Conservation (phyloP, 2,329 filamentous ascomycete species). For the Clarireedia hainanense region DNA sequence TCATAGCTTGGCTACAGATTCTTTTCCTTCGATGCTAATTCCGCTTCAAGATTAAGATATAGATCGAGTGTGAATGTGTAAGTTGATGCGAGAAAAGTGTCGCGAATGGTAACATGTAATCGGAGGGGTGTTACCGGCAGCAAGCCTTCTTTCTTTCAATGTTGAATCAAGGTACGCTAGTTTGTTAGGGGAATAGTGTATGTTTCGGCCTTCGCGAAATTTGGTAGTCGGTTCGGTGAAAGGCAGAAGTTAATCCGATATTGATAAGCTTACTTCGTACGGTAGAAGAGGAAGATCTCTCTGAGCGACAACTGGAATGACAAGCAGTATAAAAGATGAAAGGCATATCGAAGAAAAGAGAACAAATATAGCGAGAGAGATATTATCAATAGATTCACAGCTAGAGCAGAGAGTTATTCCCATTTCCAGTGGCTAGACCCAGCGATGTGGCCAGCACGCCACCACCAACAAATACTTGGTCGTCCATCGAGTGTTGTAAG, state of each 20-base stretch:
- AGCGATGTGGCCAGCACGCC: neutral
- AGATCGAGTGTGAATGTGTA: neutral
- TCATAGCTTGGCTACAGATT: constrained; percentile 65
- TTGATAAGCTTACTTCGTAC: constrained; percentile 8
- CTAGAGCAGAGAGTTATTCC: neutral
- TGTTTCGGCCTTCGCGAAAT: neutral
- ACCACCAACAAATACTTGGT: neutral
- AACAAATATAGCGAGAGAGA: neutral
- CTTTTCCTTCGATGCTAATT: constrained; percentile 10
- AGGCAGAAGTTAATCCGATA: neutral
- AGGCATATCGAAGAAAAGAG: neutral
- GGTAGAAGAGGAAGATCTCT: neutral
- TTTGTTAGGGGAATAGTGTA: neutral
- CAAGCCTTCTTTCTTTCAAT: constrained; percentile 9
- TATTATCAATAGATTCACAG: neutral
- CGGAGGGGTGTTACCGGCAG: constrained; percentile 5
- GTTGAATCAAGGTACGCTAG: constrained; percentile 3
- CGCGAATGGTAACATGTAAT: constrained; percentile 2
- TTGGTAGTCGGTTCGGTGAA: neutral
- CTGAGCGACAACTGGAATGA: too few relatives aligned
- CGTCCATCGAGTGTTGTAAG: neutral
- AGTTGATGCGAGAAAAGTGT: constrained; percentile 8
- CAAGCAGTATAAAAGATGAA: neutral
- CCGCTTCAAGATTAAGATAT: too few relatives aligned
- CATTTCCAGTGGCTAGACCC: neutral